Evolutionary conservation across 306 rosid species (phyloP).

Genomic region (Alnus rubra): DNA sequence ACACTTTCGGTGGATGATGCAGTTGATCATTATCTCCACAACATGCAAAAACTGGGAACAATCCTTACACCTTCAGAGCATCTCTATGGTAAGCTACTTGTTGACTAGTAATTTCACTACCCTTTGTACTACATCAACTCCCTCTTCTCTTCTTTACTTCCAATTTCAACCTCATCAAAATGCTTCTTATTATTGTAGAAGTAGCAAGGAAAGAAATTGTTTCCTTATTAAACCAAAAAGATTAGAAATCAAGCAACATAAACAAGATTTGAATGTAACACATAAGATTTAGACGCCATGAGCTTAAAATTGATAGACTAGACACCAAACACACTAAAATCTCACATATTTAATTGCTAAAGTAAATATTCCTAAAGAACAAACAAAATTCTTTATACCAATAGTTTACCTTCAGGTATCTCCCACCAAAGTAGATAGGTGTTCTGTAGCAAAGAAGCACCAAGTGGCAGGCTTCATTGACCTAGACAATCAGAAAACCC

Average conservation of each 20-base stretch:
- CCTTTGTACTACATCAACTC: not conserved
- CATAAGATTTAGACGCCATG: not conserved
- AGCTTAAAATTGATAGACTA: conserved; percentile 5
- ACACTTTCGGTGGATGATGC: not conserved
- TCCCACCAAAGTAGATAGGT: conserved; percentile 75
- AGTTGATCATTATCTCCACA: not conserved
- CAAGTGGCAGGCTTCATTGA: conserved; percentile 61
- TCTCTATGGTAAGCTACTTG: not conserved
- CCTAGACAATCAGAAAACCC: conserved; percentile 38
- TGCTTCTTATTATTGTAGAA: not conserved
- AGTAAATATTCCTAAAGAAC: not conserved
- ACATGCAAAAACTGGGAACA: not conserved
- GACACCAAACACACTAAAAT: not conserved
- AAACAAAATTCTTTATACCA: not conserved
- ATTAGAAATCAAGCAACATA: not conserved
- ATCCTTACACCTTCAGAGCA: not conserved
- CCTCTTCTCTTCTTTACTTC: not conserved
- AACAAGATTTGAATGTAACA: not conserved
- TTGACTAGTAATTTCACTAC: not conserved
- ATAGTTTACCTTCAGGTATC: conserved; percentile 73
- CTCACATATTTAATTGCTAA: not conserved
- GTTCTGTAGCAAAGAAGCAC: conserved; percentile 48
- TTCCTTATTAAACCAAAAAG: not conserved
- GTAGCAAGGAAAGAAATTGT: not conserved
- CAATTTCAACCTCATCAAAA: not conserved